Evolutionary conservation across 768 basidiomycete genomes (phyloP).

Genomic region (Lentinula guzmanii): DNA sequence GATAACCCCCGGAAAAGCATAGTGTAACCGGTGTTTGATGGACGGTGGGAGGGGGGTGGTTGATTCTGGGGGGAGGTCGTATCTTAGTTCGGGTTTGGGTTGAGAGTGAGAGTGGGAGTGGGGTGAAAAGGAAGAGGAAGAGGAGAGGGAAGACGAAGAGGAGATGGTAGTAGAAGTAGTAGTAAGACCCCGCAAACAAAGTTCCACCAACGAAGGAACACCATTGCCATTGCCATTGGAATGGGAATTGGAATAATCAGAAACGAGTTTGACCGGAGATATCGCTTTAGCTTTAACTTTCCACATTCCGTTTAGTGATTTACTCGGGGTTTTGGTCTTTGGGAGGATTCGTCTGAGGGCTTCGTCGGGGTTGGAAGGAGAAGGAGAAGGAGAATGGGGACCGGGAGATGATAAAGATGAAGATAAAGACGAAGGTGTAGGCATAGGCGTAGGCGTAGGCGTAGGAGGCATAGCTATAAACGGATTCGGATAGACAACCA

Average conservation of each 20-base stretch:
- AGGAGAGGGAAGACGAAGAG: background rate
- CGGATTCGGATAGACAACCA: conserved; percentile 54
- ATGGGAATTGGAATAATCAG: background rate
- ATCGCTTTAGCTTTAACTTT: background rate
- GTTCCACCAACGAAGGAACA: conserved; percentile 23
- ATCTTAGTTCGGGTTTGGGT: background rate
- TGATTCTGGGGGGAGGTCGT: background rate
- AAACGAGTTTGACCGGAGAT: background rate
- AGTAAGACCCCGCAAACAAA: conserved; percentile 24
- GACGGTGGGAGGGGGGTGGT: background rate
- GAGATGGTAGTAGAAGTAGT: too few species aligned
- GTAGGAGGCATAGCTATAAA: conserved; percentile 36
- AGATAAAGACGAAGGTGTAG: too few species aligned
- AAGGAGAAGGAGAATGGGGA: too few species aligned
- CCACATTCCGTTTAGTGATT: background rate
- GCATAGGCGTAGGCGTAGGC: too few species aligned
- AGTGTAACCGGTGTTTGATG: background rate
- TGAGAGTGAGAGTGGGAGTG: background rate
- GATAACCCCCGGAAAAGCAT: conserved; percentile 8
- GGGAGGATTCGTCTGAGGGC: conserved; percentile 7
- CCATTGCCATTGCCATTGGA: background rate
- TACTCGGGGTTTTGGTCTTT: background rate
- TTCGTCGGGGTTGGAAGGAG: too few species aligned
- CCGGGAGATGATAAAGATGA: too few species aligned
- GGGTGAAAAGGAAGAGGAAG: background rate